phyloP scores from a whole-genome alignment of 805 yeast species.

The Candida chauliodis region DNA sequence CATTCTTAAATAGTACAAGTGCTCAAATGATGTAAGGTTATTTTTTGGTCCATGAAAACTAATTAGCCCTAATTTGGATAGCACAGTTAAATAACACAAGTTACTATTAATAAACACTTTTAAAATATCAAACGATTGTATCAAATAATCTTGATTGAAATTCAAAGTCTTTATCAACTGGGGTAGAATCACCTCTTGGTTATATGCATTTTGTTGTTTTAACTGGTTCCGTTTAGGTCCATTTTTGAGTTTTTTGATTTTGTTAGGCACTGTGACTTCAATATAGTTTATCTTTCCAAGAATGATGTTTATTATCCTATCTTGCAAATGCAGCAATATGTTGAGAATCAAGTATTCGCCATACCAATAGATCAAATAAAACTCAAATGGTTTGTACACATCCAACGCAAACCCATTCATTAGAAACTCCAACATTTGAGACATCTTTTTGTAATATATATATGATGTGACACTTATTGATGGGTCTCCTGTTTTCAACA shows the following conservation, averaged over 20 bases:
- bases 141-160: slow-evolving; percentile 21
- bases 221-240: slow-evolving; percentile 44
- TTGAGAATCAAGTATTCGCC: slow-evolving; percentile 44
- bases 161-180: slow-evolving; percentile 22
- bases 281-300: slow-evolving; percentile 31
- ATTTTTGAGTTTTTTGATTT: slow-evolving; percentile 46
- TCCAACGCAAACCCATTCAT: slow-evolving; percentile 75
- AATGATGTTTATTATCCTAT: slow-evolving; percentile 32
- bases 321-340: slow-evolving; percentile 40
- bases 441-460: slow-evolving; percentile 63
- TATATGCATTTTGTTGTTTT: slow-evolving; percentile 27
- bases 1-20: slow-evolving; percentile 50
- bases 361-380: slow-evolving; percentile 66
- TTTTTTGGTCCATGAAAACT: slow-evolving; percentile 22
- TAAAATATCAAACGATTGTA: slow-evolving; percentile 16
- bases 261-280: slow-evolving; percentile 32
- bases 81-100: slow-evolving; percentile 15
- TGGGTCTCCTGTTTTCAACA: slow-evolving; percentile 30
- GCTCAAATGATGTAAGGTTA: slow-evolving; percentile 20
- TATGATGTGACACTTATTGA: slow-evolving; percentile 70
- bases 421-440: slow-evolving; percentile 68
- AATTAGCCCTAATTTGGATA: slow-evolving; percentile 17
- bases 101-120: slow-evolving; percentile 19
- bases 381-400: slow-evolving; percentile 69
- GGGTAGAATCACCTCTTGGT: slow-evolving; percentile 34